Evolutionary conservation across 2,329 filamentous ascomycete genomes (phyloP), one percentile per base, ranked within the genome.

Genomic region (Fusarium sambucinum): DNA sequence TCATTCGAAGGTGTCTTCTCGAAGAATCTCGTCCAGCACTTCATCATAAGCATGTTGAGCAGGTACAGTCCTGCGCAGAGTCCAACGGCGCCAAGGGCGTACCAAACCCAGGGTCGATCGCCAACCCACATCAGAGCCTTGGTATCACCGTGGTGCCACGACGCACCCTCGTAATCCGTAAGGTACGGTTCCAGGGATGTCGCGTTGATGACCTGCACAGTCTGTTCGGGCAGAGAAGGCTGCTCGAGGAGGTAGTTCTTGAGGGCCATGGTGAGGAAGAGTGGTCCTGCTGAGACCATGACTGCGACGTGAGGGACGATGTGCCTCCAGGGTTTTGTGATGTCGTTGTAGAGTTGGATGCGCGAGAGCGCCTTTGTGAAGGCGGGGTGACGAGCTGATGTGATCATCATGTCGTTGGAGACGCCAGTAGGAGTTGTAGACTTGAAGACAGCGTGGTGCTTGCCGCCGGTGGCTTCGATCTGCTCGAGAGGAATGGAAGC

Each of bases 321-420:
- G 77, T 38, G 88, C 74, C 74, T 70, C 91, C 91, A 94, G 67
- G 86, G 87, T 61, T 87, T 85, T 21, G 76, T 77, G 30, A 75
- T 65, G 74, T 92, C 85, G 78, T 92, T 92, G 55, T 84, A 82
- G 41, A 63, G 47, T 59, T 87, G 84, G n/a, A 94, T 81, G 14
- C 85, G 83, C 66, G 91, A 85, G 71, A 93, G 91, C 38, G 91
- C 89, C 48, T 85, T 83, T 51, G 89, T 82, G 82, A 93, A 93
- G 81, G 92, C 92, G 0, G 91, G 91, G 72, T 94, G 92, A 63
- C 88, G 85, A 0, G 90, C 88, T 1, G 92, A 84, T 17, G 90
- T 81, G 48, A 90, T 90, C 91, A 94, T 93, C 40, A 89, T 90
- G 74, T 94, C 92, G 81, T 94, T 94, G 69, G 89, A 92, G 71